phyloP scores from a whole-genome alignment of 306 rosid species.

The Cercis canadensis region DNA sequence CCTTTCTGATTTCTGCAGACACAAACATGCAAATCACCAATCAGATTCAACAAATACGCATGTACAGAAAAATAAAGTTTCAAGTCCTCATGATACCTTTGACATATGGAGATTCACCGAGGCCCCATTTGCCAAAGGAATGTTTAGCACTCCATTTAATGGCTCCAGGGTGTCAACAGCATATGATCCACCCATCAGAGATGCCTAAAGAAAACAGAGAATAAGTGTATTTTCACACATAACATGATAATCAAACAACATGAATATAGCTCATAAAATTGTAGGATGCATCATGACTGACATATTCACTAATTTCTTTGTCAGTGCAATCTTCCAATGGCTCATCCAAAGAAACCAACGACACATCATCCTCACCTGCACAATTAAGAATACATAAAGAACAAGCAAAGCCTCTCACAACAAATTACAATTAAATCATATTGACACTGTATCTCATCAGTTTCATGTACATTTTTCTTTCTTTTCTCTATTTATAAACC shows the following conservation, averaged over 20 bases:
- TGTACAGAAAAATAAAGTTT: constrained; percentile 19
- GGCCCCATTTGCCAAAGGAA: constrained; percentile 67
- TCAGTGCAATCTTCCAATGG: constrained; percentile 53
- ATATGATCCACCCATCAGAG: constrained; percentile 90
- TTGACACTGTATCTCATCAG: constrained; percentile 8
- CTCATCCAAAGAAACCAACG: constrained; percentile 77
- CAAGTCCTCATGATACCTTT: constrained; percentile 57
- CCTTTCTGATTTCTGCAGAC: constrained; percentile 74
- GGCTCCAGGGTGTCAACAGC: constrained; percentile 55
- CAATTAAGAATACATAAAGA: constrained; percentile 14
- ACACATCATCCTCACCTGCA: constrained; percentile 77
- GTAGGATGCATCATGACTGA: constrained; percentile 52
- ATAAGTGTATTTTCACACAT: constrained; percentile 31
- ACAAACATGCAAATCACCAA: constrained; percentile 28
- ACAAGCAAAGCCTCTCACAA: constrained; percentile 15
- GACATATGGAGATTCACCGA: constrained; percentile 68
- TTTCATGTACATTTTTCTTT: constrained; percentile 12
- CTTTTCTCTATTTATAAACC: constrained; percentile 15
- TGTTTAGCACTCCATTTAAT: constrained; percentile 70
- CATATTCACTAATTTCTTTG: constrained; percentile 71
- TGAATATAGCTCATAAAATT: constrained; percentile 14
- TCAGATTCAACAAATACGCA: constrained; percentile 33
- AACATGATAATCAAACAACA: constrained; percentile 15
- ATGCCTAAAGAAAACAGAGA: constrained; percentile 57
- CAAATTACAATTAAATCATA: neutral